Evolutionary conservation across 2,329 filamentous ascomycete genomes (phyloP).

Genomic region (Cephalotrichum gorgonifer): DNA sequence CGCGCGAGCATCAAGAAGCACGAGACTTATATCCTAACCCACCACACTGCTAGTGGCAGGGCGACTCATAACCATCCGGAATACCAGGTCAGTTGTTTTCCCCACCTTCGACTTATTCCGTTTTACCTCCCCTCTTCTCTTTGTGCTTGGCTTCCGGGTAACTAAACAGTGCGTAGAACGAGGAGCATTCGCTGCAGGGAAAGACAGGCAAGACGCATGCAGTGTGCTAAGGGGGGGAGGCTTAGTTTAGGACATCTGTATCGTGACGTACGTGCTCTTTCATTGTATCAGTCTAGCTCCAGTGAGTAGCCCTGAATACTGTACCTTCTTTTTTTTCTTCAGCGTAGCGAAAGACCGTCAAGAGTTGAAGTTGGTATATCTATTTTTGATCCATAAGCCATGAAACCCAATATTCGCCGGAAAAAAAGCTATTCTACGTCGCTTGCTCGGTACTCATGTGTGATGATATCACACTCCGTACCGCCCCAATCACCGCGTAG

Average conservation of each 20-base stretch:
- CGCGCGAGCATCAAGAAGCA: slow-evolving; percentile 58
- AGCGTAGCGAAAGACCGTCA: too few relatives aligned
- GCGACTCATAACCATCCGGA: slow-evolving; percentile 39
- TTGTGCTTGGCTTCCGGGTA: slow-evolving; percentile 2
- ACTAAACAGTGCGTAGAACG: slow-evolving; percentile 36
- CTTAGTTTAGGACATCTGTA: background rate
- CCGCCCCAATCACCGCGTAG: slow-evolving; percentile 23
- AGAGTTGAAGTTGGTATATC: too few relatives aligned
- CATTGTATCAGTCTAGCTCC: too few relatives aligned
- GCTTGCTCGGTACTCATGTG: too few relatives aligned
- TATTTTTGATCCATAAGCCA: too few relatives aligned
- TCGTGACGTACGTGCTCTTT: background rate
- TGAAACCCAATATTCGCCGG: background rate
- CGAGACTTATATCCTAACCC: slow-evolving; percentile 51
- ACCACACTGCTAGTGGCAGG: slow-evolving; percentile 42
- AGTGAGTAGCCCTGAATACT: too few relatives aligned
- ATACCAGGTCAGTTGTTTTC: slow-evolving; percentile 38
- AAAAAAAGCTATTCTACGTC: too few relatives aligned
- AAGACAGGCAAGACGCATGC: slow-evolving; percentile 86
- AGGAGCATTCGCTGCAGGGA: slow-evolving; percentile 80
- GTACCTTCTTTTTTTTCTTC: too few relatives aligned
- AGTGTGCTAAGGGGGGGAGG: slow-evolving; percentile 53
- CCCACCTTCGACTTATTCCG: background rate
- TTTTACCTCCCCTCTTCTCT: slow-evolving; percentile 8
- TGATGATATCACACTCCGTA: too few relatives aligned